Evolutionary conservation across 116 monocot genomes (phyloP), one percentile per base, ranked within the genome.

Genomic region (Phalaenopsis hybrid): DNA sequence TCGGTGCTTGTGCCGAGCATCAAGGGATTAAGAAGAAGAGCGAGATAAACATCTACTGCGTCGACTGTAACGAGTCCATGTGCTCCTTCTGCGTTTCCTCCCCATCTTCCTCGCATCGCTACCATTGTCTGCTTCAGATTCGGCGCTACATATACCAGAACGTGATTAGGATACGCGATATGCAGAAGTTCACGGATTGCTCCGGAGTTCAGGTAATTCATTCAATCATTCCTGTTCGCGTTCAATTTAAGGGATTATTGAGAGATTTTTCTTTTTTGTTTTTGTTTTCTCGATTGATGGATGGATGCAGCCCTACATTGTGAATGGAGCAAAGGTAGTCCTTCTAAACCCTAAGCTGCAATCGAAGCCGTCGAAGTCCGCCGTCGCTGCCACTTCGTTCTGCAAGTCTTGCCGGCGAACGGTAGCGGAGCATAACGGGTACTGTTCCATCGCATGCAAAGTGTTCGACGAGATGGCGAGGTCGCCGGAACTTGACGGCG

Each of bases 371-470:
- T 49, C 67, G 52, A 90, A 79, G 16, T 44, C 74, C 20, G 25
- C 13, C 33, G 0, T 16, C 10, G 15, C 63, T 3, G 82, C 68
- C 37, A 74, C 25, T 9, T 34, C 73, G 11, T 51, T 77, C 2
- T 92, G 92, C 63, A 43, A 59, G 65, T 61, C 79, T 3, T 94
- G 92, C 84, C 45, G 80, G 41, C 84, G 75, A 17, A 48, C 75
- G 2, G 81, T 94, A 23, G 50, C 84, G 3, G 81, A 86, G 8
- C 81, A 87, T 5, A 84, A 82, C 78, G 63, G 65, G 4, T 94
- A 78, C 44, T 94, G 94, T 72, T 92, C 92, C 0, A 74, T 94
- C 45, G 77, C 86, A 2, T 94, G 94, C 92, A 90, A 92, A 86
- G 90, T 88, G 15, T 73, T 15, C 3, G 15, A 41, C 43, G 13